Conservation (phyloP, 78 protist species). For the slime mould (Dictyostelium discoideum) region DNA sequence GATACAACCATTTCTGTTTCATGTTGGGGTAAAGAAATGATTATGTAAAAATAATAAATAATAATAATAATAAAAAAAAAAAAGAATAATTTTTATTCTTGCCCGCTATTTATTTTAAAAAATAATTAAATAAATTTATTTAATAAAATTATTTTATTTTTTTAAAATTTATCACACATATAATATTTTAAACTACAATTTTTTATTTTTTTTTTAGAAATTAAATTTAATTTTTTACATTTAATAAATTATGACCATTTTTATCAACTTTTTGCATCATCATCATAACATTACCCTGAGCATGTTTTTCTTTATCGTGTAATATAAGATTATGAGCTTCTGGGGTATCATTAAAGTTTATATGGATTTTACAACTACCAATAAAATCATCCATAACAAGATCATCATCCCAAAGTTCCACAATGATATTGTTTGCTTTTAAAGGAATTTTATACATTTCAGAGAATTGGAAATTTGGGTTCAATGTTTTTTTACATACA, state of each 20-base stretch:
- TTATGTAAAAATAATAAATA: slow-evolving; percentile 8
- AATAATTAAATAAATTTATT: no score
- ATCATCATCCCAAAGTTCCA: background rate
- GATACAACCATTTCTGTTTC: slow-evolving; percentile 23
- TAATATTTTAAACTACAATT: background rate
- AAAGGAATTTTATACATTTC: background rate
- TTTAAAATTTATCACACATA: background rate
- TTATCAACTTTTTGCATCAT: background rate
- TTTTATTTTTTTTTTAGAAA: background rate
- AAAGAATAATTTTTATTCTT: background rate
- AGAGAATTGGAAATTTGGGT: background rate
- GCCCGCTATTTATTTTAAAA: background rate
- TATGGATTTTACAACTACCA: background rate
- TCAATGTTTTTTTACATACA: background rate
- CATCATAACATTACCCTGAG: background rate
- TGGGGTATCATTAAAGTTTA: background rate
- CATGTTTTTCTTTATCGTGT: background rate
- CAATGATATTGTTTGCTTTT: background rate
- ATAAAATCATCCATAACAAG: background rate
- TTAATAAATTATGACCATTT: background rate
- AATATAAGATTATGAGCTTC: background rate
- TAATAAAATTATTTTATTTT: background rate
- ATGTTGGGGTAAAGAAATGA: slow-evolving; percentile 66
- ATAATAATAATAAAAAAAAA: background rate
- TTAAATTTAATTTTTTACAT: background rate